Base-by-base conservation (phyloP, 2,329 filamentous ascomycete genomes). In the Phialophora tarda region DNA sequence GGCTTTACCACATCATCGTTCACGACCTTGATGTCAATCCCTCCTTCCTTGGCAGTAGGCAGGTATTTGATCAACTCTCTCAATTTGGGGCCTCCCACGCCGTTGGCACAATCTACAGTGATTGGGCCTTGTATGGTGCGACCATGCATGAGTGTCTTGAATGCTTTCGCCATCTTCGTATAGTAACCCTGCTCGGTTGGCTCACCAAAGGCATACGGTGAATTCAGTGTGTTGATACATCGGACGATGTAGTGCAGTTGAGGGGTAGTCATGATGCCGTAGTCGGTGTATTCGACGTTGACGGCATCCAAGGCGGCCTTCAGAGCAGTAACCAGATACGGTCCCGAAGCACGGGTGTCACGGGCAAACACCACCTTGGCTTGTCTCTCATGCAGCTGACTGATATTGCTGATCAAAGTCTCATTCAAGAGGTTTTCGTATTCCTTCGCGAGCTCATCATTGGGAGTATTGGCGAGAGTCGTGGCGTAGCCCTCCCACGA, bases 201-300 rank as follows among this genome's bases (percentile, higher is more conserved):
- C 76, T 92, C 88, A 64, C 95, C 95, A 76, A 98, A 99, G 21
- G 92, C 87, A 73, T 93, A 89, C 63, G 91, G 89, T 1, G 92
- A 96, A 68, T 91, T 91, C 74, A 95, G 86, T 0, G 94, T 98
- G 82, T 99, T 99, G 80, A 93, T 87, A 79, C 93, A 96, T 71
- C 95, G 91, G 34, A 94, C 94, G 71, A 98, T 85, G 80, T 99
- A 99, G 82, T 99, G 95, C 65, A 99, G 86, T 81, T 98, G 95
- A n/a, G 95, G 95, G 3, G 95, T 99, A 12, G 95, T 98, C 75
- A 97, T 84, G 77, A 93, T 89, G 80, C 94, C 95, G 82, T 89
- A 94, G 82, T 98, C 94, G 75, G 88, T 88, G 76, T 87, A 89
- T 67, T 92, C 87, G 62, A 90, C 88, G 63, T 86, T 86, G 55